Evolutionary conservation across 352 stramenopile genomes (phyloP).

Genomic region (Globisporangium cystogenes): DNA sequence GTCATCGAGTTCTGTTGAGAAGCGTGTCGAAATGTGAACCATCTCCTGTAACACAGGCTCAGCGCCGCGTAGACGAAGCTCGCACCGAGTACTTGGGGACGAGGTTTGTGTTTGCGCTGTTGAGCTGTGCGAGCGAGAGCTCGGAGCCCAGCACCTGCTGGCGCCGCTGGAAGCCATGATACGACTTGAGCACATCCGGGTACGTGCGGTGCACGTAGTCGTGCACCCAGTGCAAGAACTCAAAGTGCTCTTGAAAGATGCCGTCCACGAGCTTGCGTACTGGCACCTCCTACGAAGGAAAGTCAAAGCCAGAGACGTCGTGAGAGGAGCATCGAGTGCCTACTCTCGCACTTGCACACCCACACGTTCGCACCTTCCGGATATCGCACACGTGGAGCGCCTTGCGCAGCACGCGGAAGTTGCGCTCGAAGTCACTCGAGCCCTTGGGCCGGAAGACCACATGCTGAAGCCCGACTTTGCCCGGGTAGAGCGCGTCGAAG

Average conservation of each 20-base stretch:
- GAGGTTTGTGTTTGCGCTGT: slow-evolving; percentile 50
- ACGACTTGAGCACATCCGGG: slow-evolving; percentile 46
- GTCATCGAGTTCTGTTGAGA: slow-evolving; percentile 28
- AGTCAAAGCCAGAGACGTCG: neutral
- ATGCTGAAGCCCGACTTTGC: slow-evolving; percentile 52
- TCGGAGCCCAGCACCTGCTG: slow-evolving; percentile 33
- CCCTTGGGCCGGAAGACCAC: slow-evolving; percentile 56
- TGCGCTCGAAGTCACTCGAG: slow-evolving; percentile 52
- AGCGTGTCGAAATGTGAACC: neutral
- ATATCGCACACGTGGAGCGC: slow-evolving; percentile 58
- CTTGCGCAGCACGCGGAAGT: slow-evolving; percentile 50
- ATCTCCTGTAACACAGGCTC: neutral
- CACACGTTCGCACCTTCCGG: slow-evolving; percentile 48
- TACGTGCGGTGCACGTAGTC: slow-evolving; percentile 75
- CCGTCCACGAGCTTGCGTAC: slow-evolving; percentile 60
- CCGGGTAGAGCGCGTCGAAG: slow-evolving; percentile 62
- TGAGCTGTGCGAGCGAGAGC: slow-evolving; percentile 20
- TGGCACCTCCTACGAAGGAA: slow-evolving; percentile 40
- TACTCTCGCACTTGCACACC: neutral
- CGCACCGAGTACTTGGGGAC: slow-evolving; percentile 44
- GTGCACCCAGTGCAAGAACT: slow-evolving; percentile 79
- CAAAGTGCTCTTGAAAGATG: slow-evolving; percentile 79
- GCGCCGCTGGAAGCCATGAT: slow-evolving; percentile 47
- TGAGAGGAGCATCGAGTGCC: neutral
- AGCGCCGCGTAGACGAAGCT: neutral